These are phyloP conservation scores for Lablab purpureus DNA, from an alignment of 306 rosid genomes.

Conservation along the genomic window DNA sequence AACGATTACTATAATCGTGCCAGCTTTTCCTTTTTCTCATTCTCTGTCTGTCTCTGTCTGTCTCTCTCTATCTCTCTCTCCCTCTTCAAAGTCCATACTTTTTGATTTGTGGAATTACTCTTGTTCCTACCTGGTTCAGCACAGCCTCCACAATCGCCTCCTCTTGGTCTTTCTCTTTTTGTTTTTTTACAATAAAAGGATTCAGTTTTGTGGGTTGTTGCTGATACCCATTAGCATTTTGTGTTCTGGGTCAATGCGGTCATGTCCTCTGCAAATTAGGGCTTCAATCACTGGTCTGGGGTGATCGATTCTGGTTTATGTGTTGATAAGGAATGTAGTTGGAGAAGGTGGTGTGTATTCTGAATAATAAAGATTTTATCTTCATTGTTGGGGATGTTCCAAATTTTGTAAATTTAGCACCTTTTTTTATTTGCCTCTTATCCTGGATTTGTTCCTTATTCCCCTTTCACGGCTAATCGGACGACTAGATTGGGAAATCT, in stretches of 20 bases:
- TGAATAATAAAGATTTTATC: slow-evolving; percentile 40
- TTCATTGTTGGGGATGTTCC: slow-evolving; percentile 42
- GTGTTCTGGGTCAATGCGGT: slow-evolving; percentile 52
- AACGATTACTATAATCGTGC: slow-evolving; percentile 43
- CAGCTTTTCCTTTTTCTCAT: slow-evolving; percentile 38
- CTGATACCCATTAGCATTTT: slow-evolving; percentile 41
- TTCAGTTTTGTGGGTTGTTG: slow-evolving; percentile 37
- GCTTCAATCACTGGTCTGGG: slow-evolving; percentile 47
- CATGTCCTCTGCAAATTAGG: slow-evolving; percentile 49
- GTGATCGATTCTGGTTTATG: slow-evolving; percentile 40
- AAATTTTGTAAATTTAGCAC: slow-evolving; percentile 41
- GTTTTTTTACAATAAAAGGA: background rate
- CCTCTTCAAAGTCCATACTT: slow-evolving; percentile 44
- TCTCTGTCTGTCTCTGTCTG: background rate
- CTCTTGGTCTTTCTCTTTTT: background rate
- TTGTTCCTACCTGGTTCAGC: slow-evolving; percentile 49
- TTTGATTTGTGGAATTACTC: slow-evolving; percentile 45
- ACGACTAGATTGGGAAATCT: slow-evolving; percentile 40
- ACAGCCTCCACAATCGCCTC: slow-evolving; percentile 40
- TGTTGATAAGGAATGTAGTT: slow-evolving; percentile 48
- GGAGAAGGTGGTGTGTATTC: slow-evolving; percentile 37
- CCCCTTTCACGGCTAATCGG: slow-evolving; percentile 21
- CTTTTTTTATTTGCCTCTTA: slow-evolving; percentile 26
- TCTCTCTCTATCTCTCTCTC: slow-evolving; percentile 35
- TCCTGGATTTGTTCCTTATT: slow-evolving; percentile 41